A percentile compares a stretch with the other conserved stretches of the same genome.
phyloP scores from a whole-genome alignment of 306 rosid species.

The Lotus japonicus region DNA sequence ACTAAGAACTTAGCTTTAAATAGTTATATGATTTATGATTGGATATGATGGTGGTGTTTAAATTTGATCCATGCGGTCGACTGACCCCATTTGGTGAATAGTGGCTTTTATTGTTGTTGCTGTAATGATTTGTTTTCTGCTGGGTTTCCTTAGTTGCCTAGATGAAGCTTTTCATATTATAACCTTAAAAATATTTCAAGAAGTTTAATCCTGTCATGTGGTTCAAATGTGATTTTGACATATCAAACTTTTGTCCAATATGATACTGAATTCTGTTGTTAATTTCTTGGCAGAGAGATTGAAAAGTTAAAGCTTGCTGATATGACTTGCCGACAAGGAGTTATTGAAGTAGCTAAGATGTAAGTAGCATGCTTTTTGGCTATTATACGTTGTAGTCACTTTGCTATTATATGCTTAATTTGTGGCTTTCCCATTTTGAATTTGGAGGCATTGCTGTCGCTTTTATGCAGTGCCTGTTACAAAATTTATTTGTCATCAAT shows the following conservation, averaged over 20 bases:
- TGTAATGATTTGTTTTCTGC: neutral
- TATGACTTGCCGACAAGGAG: slow-evolving; percentile 89
- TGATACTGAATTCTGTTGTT: slow-evolving; percentile 6
- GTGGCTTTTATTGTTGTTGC: neutral
- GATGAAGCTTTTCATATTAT: neutral
- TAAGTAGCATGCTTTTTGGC: slow-evolving; percentile 34
- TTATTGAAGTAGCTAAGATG: slow-evolving; percentile 97
- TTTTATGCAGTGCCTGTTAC: too few relatives aligned
- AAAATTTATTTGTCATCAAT: too few relatives aligned
- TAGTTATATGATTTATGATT: too few relatives aligned
- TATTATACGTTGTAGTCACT: neutral
- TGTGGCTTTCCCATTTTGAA: neutral
- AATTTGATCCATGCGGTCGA: too few relatives aligned
- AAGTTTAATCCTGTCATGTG: neutral
- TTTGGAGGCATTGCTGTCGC: neutral
- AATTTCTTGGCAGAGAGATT: slow-evolving; percentile 64
- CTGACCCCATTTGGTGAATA: too few relatives aligned
- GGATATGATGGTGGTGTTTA: too few relatives aligned
- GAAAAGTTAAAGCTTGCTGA: slow-evolving; percentile 93
- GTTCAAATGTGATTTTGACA: neutral
- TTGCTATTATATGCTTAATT: neutral
- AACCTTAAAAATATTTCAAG: neutral
- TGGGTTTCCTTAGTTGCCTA: neutral
- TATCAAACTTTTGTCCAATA: neutral
- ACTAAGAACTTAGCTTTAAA: too few relatives aligned